Evolutionary conservation across 2,329 filamentous ascomycete genomes (phyloP).

Genomic region (Grosmannia huntii): DNA sequence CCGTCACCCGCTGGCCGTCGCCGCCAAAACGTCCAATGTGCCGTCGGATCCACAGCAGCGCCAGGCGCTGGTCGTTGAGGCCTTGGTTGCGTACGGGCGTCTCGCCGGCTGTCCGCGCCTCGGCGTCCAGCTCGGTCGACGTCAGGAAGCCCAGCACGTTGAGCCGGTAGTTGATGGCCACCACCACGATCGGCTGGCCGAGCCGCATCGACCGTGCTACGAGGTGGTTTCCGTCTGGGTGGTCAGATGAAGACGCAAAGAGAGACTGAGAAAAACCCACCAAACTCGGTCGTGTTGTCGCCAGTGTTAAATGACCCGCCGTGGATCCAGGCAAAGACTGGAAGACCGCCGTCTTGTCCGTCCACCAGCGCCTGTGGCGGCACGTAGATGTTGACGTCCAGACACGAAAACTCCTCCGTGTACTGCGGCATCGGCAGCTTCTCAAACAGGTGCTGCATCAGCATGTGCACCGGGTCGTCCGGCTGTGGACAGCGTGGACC

Average conservation of each 20-base stretch:
- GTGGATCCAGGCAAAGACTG: slow-evolving; percentile 9
- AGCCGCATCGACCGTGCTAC: slow-evolving; percentile 13
- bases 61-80: slow-evolving; percentile 37
- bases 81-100: slow-evolving; percentile 33
- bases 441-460: slow-evolving; percentile 7
- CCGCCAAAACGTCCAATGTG: slow-evolving; percentile 41
- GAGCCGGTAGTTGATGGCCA: slow-evolving; percentile 18
- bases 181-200: slow-evolving; percentile 15
- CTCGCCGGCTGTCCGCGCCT: neutral
- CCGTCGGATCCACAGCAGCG: slow-evolving; percentile 38
- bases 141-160: slow-evolving; percentile 12
- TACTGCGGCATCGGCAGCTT: slow-evolving; percentile 2
- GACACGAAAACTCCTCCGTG: slow-evolving; percentile 4
- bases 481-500: slow-evolving; percentile 8
- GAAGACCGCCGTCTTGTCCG: neutral
- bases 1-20: slow-evolving; percentile 35
- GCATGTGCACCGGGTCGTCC: neutral
- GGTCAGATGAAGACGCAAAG: neutral
- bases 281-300: slow-evolving; percentile 7
- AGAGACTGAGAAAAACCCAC: neutral
- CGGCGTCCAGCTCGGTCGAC: slow-evolving; percentile 8
- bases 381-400: slow-evolving; percentile 4
- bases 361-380: neutral
- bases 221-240: slow-evolving; percentile 5
- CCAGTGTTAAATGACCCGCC: slow-evolving; percentile 5